Base-by-base conservation (phyloP, 2,329 filamentous ascomycete species). In the Clarireedia monteithiana region DNA sequence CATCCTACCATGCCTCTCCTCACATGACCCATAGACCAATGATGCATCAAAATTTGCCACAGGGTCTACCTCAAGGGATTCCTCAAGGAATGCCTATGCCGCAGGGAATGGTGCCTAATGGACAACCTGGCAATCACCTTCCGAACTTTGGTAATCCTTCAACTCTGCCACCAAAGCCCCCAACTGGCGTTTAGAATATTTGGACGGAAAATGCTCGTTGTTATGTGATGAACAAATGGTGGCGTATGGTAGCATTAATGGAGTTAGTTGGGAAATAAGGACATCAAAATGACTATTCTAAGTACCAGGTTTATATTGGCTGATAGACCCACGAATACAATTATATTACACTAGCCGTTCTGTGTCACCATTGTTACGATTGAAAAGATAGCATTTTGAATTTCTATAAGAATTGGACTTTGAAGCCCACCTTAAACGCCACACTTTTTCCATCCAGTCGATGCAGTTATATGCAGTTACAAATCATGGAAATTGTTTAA, bases 61-160 rank as follows among this genome's bases (percentile, higher is more conserved):
- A 64, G 60, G 59, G 58, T 20, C 56, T 63, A 36, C 61, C 63
- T 34, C 64, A 64, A 57, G 62, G 34, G 6, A 58, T 64, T 44
- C 47, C 60, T 47, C 61, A 63, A 46, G 60, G 59, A 24, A 62
- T 69, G 40, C 58, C 60, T 48, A 50, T 63, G 38, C 51, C 61
- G 14, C 64, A 63, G 49, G 62, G 62, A 6, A 64, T 69, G 53
- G 39, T 58, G 45, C 61, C 64, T 36, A 66, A 62, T 56, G 66
- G 61, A 46, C 66, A 67, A 54, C 54, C 65, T 54, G 71, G 74
- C 57, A 78, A 73, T 64, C 76, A 74, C 61, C 77, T 81, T 53
- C 76, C 78, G n/a, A 80, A 80, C 61, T 81, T 77, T 68, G 78
- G 78, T 30, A 77, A 77, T 34, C 75, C 78, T 5, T 70, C 78